Percentiles rank a stretch among this genome's conserved stretches.
Evolutionary conservation across 306 rosid species (phyloP).

Genomic region (Gastrolobium bilobum): DNA sequence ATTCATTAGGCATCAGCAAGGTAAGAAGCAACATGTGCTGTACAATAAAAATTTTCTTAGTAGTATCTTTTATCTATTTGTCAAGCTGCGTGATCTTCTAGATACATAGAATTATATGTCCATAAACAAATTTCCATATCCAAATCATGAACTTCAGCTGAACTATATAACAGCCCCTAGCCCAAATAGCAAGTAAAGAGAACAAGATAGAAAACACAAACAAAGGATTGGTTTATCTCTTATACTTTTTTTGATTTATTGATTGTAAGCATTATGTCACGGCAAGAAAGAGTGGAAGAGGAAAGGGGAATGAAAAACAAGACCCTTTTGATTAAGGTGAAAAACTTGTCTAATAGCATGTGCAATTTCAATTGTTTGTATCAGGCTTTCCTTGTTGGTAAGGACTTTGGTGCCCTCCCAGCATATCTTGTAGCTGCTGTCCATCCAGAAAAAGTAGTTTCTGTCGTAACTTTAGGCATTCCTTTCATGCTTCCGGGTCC

Average conservation of each 20-base stretch:
- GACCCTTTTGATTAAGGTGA: background rate
- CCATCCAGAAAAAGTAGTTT: constrained; percentile 60
- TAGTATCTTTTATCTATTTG: background rate
- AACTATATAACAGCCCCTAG: background rate
- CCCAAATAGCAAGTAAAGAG: background rate
- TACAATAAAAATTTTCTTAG: background rate
- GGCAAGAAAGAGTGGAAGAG: background rate
- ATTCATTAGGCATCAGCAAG: constrained; percentile 64
- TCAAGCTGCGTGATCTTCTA: background rate
- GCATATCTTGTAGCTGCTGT: constrained; percentile 56
- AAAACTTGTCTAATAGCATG: constrained; percentile 21
- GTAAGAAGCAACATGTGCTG: constrained; percentile 38
- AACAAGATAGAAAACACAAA: background rate
- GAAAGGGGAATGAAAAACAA: background rate
- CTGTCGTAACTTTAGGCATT: constrained; percentile 61
- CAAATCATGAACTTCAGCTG: background rate
- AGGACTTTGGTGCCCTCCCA: constrained; percentile 65
- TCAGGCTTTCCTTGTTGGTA: constrained; percentile 67
- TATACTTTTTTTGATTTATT: background rate
- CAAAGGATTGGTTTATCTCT: background rate
- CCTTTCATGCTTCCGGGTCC: constrained; percentile 66
- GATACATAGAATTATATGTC: background rate
- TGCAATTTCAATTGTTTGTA: constrained; percentile 1
- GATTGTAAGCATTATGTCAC: background rate
- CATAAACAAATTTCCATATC: background rate